A percentile compares a stretch with the other conserved stretches of the same genome.
These are phyloP conservation scores for Penicillium lividum DNA, from an alignment of 495 filamentous ascomycete species.

Conservation along the genomic window DNA sequence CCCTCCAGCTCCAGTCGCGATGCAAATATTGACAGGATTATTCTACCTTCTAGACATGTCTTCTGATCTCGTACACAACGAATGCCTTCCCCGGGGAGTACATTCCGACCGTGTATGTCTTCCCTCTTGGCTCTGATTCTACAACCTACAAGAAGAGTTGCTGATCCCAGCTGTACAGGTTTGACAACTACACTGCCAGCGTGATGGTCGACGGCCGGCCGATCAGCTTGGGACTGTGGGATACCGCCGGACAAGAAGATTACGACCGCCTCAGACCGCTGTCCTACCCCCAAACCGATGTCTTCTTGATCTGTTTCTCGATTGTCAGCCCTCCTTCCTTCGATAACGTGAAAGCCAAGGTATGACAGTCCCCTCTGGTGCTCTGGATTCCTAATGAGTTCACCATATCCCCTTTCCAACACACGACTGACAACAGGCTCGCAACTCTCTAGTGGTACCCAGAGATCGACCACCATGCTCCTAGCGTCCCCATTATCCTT, in stretches of 20 bases:
- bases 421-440: neutral
- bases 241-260: slow-evolving; percentile 98
- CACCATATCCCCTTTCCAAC: neutral
- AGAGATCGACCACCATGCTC: slow-evolving; percentile 95
- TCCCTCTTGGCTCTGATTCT: slow-evolving; percentile 7
- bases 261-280: slow-evolving; percentile 95
- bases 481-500: slow-evolving; percentile 92
- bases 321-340: slow-evolving; percentile 97
- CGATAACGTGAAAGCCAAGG: slow-evolving; percentile 97
- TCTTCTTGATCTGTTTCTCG: slow-evolving; percentile 98
- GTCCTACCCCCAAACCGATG: slow-evolving; percentile 96
- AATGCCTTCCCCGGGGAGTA: slow-evolving; percentile 99
- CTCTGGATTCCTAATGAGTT: neutral
- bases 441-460: slow-evolving; percentile 76
- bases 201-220: slow-evolving; percentile 98
- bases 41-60: slow-evolving; percentile 73
- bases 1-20: slow-evolving; percentile 2
- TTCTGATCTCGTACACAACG: slow-evolving; percentile 98
- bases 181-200: slow-evolving; percentile 98
- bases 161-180: slow-evolving; percentile 54
- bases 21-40: slow-evolving; percentile 9
- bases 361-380: slow-evolving; percentile 33
- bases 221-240: slow-evolving; percentile 95
- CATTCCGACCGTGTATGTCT: slow-evolving; percentile 93
- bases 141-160: neutral